Conservation (phyloP, 2,329 filamentous ascomycete genomes). For the Claviceps purpurea region DNA sequence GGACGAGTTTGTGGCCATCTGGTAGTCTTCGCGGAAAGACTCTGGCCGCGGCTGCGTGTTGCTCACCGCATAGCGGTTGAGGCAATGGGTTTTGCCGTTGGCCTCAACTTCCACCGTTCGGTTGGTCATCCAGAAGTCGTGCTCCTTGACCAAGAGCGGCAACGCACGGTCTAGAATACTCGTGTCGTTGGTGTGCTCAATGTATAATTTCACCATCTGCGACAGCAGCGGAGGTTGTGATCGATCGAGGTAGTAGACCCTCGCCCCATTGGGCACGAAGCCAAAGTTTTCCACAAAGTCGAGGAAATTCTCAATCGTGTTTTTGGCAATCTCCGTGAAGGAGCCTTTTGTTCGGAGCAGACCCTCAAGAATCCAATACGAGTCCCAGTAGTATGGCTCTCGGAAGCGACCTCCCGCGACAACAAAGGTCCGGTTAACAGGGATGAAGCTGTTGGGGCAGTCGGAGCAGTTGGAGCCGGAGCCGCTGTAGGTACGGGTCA, state of each 20-base stretch:
- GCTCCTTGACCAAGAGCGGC: conserved; percentile 49
- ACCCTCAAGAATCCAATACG: conserved; percentile 55
- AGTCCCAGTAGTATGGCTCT: conserved; percentile 61
- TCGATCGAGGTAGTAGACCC: conserved; percentile 54
- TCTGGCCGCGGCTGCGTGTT: conserved; percentile 57
- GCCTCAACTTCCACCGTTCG: conserved; percentile 40
- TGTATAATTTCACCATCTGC: conserved; percentile 51
- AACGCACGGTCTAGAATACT: conserved; percentile 46
- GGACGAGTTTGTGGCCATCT: conserved; percentile 49
- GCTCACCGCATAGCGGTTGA: conserved; percentile 45
- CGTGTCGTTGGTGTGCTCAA: conserved; percentile 51
- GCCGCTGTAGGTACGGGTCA: conserved; percentile 46
- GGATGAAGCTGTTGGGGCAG: conserved; percentile 53
- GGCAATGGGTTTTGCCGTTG: conserved; percentile 33
- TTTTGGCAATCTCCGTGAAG: conserved; percentile 48
- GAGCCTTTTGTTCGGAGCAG: conserved; percentile 50
- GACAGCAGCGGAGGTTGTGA: conserved; percentile 54
- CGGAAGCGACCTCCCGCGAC: conserved; percentile 58
- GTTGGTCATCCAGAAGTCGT: conserved; percentile 49
- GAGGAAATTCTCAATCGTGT: conserved; percentile 58
- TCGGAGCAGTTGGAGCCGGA: conserved; percentile 37
- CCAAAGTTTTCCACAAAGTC: conserved; percentile 52
- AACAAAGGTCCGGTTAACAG: conserved; percentile 55
- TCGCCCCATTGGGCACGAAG: conserved; percentile 56
- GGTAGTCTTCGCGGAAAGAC: conserved; percentile 52